Evolutionary conservation across 768 basidiomycete genomes (phyloP), one percentile per base, ranked within the genome.

Genomic region (Calocybe gangraenosa): DNA sequence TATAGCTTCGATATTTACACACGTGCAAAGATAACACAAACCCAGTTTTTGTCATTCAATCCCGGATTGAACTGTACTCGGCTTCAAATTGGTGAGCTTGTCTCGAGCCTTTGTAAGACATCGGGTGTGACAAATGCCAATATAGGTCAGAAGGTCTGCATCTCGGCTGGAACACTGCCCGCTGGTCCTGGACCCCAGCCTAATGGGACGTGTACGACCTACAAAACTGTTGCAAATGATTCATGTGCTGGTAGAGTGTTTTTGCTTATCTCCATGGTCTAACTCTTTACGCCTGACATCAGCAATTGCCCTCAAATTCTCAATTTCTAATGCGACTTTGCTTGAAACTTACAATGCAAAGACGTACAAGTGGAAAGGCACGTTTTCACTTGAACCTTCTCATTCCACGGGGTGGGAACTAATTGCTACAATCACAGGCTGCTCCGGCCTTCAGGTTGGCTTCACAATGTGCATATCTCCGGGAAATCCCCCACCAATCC

Each of bases 401-500:
- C 18, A 13, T 35, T 30, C 3, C 28, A 31, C 17, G 35, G n/a
- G 17, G 11, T 15, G n/a, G 22, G 2, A 46, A 23, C 28, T 21
- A 18, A 49, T 23, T 2, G n/a, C 7, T 11, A n/a, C n/a, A n/a
- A n/a, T 37, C 15, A 10, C 28, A 57, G 58, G 58, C 20, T 59
- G 58, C 25, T 34, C 22, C 13, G 39, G 15, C 18, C 37, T 59
- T 10, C 56, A 57, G 35, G 33, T 47, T n/a, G 42, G 38, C 23
- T 52, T 41, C 25, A 48, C 44, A 15, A 52, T 59, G 42, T 59
- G 58, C 45, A 47, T 59, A 4, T 59, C 58, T 2, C 4, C 54
- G 15, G 58, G 58, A 15, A 51, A 40, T 10, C 57, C 58, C 9
- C 58, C 58, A 19, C 52, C 52, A 1, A 50, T 51, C 33, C 57